Conservation (phyloP, 257 asterid genomes). For the Hygrophila difformis region DNA sequence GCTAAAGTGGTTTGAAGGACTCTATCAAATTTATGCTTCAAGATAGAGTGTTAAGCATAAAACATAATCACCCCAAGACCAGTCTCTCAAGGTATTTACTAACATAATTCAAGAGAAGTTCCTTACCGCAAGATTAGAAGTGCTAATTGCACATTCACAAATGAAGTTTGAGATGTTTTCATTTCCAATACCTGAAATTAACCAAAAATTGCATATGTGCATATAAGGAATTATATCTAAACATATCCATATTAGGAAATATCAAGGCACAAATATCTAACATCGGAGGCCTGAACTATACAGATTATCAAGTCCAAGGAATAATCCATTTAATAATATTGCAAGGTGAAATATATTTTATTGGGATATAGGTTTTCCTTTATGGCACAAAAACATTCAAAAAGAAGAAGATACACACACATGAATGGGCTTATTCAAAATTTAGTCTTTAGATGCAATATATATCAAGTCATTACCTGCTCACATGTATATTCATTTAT, state of each 20-base stretch:
- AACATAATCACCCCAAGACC: constrained; percentile 14
- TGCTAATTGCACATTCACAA: constrained; percentile 42
- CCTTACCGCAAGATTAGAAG: constrained; percentile 68
- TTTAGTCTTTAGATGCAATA: too few species aligned
- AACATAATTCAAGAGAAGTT: constrained; percentile 45
- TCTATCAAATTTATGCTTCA: constrained; percentile 13
- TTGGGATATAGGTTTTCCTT: too few species aligned
- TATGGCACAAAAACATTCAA: too few species aligned
- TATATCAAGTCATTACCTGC: too few species aligned
- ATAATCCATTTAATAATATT: constrained; percentile 2
- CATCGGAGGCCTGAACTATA: constrained; percentile 2
- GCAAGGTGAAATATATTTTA: too few species aligned
- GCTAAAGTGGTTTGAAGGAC: constrained; percentile 1
- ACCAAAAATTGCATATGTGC: constrained; percentile 17
- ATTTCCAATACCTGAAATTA: constrained; percentile 43
- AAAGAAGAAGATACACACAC: too few species aligned
- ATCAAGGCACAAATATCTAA: constrained; percentile 8
- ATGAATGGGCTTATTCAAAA: too few species aligned
- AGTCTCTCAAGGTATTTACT: constrained; percentile 33
- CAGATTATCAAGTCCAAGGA: not conserved
- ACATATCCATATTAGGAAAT: constrained; percentile 12
- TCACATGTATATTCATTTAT: too few species aligned
- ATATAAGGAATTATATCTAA: constrained; percentile 6
- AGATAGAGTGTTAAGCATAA: constrained; percentile 3
- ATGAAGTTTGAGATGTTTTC: constrained; percentile 55